Base-by-base conservation (phyloP, 495 filamentous ascomycete species). In the Tetracladium setigerum region DNA sequence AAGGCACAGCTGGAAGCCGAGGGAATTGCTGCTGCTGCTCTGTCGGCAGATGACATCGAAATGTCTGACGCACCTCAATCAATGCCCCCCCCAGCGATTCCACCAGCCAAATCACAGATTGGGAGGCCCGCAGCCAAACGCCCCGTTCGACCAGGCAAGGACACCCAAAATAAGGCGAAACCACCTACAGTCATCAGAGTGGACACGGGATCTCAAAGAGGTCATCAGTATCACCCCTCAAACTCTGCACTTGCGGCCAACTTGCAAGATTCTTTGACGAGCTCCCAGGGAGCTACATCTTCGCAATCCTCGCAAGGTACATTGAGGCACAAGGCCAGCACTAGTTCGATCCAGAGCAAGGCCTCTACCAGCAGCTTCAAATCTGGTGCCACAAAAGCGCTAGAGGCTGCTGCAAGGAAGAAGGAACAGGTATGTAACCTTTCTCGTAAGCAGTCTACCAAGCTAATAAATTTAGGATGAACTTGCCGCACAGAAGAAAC, bases 121-220 rank as follows among this genome's bases (percentile, higher is more conserved):
- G 57, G 77, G 72, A 71, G 68, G 60, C 65, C 78, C 49, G 66
- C 72, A 55, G 50, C 62, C 10, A 73, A 84, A 58, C 69, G 86
- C 36, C 81, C 86, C 12, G 54, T 77, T 0, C 89, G 82, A 53
- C 86, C 87, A 1, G 77, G 75, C 16, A 88, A 86, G 53, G 84
- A 89, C 42, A 53, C 72, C 2, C 41, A 73, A 5, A 66, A 73
- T 19, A 89, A 87, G 57, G 60, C 77, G 1, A 85, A 83, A 58
- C 86, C 86, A 11, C 86, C 86, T 1, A 86, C 88, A 2, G 76
- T 85, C 1, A 91, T 95, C 51, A 78, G 83, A 27, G 82, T 95
- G 22, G 82, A 85, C 34, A 82, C 81, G 33, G 69, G 78, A 10
- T 83, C 82, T 17, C 84, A 87, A 33, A 79, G 71, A 24, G 53